Base-by-base conservation (phyloP, 2,329 filamentous ascomycete species). In the Ilyonectria mors-panacis region DNA sequence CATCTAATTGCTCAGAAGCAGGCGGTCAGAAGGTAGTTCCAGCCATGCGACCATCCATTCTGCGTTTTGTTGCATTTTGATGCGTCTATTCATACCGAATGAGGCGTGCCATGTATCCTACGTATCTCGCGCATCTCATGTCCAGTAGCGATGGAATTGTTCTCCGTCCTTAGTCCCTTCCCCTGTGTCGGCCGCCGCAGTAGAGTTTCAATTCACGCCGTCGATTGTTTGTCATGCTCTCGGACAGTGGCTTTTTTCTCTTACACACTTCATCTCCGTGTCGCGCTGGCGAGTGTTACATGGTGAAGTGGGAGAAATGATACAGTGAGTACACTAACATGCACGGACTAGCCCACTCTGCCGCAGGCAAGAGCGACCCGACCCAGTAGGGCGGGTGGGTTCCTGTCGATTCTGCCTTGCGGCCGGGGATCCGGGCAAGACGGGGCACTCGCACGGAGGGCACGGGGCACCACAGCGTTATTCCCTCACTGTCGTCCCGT, bases 351-450 rank as follows among this genome's bases (percentile, higher is more conserved):
- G 23, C 23, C 48, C 48, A 19, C 17, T 17, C 23, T 57, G 19
- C 54, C 39, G 39, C 15, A 39, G 30, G 30, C 44, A 47, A 45
- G 33, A 33, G 21, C 39, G 28, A 35, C 39, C 42, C 30, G 50
- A 47, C 33, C 50, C 45, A 30, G 44, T 48, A 28, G 45, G 35
- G 26, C 57, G 26, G 57, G 65, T 67, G 60, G 65, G 50, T 51
- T 64, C 50, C 21, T 55, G 47, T 35, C 54, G 30, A 67, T n/a
- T 65, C 61, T 68, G 61, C 65, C 65, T 68, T 62, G 65, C 47
- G 56, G 56, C 30, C 28, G 10, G 51, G 65, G 56, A 58, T 35
- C 21, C 50, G 50, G 55, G 13, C 65, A 64, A 56, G 33, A 26
- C 45, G 37, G 33, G 35, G 35, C 47, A 33, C 48, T 28, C 4